phyloP scores from a whole-genome alignment of 2,329 filamentous ascomycete genomes.

The Erysiphe pulchra region DNA sequence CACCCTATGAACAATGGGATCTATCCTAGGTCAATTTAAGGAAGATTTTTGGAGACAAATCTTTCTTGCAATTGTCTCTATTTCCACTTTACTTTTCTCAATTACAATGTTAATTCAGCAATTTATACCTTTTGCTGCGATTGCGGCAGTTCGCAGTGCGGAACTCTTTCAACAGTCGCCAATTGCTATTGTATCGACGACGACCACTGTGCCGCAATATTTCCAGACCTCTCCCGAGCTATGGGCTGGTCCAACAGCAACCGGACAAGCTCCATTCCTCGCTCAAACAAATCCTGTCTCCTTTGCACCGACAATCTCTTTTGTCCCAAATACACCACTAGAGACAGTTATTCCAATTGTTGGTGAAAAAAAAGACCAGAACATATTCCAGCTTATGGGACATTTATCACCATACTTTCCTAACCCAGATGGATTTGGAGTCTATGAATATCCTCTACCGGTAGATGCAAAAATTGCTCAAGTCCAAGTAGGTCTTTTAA shows the following conservation, averaged over 20 bases:
- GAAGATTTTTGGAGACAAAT: neutral
- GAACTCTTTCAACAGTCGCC: neutral
- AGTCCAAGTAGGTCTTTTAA: slow-evolving; percentile 23
- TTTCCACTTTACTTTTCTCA: slow-evolving; percentile 4
- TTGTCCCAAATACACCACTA: slow-evolving; percentile 41
- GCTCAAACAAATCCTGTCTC: slow-evolving; percentile 44
- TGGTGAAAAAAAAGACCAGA: slow-evolving; percentile 30
- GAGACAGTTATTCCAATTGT: slow-evolving; percentile 44
- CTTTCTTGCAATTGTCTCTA: neutral
- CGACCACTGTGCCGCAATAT: slow-evolving; percentile 28
- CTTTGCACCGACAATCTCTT: slow-evolving; percentile 29
- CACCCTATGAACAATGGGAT: no score
- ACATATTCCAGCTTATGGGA: slow-evolving; percentile 47
- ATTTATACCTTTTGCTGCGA: slow-evolving; percentile 1
- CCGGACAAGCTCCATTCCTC: slow-evolving; percentile 41
- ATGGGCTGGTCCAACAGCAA: slow-evolving; percentile 41
- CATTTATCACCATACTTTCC: slow-evolving; percentile 45
- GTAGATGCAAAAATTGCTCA: slow-evolving; percentile 40
- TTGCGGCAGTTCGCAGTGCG: neutral
- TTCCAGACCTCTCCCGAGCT: slow-evolving; percentile 35
- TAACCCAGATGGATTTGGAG: slow-evolving; percentile 41
- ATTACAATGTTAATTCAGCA: slow-evolving; percentile 5
- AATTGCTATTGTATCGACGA: neutral
- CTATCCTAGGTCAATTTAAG: no score
- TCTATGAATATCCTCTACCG: slow-evolving; percentile 44